Conservation (phyloP, 768 basidiomycete species). For the Termitomyces sp. region DNA sequence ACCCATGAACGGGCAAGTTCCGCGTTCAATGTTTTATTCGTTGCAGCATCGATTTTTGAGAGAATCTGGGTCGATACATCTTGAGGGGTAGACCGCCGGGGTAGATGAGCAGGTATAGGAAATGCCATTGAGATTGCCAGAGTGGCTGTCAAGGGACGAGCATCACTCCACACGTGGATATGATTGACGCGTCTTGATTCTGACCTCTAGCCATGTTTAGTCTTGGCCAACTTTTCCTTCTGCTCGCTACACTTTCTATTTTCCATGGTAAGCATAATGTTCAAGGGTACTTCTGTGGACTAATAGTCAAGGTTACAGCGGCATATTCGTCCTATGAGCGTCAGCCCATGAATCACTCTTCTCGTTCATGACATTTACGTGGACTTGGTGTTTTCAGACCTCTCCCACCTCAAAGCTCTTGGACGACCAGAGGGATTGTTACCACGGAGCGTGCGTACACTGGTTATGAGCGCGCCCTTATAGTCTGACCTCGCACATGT, state of each 20-base stretch:
- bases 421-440: constrained; percentile 64
- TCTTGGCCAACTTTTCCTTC: constrained; percentile 40
- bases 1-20: constrained; percentile 65
- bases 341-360: constrained; percentile 26
- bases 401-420: constrained; percentile 72
- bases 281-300: constrained; percentile 2
- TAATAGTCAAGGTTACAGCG: constrained; percentile 34
- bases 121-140: constrained; percentile 55
- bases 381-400: constrained; percentile 38
- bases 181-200: constrained; percentile 10
- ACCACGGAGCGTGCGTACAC: constrained; percentile 50
- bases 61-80: constrained; percentile 73
- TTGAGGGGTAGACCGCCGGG: constrained; percentile 51
- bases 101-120: constrained; percentile 65
- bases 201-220: constrained; percentile 36
- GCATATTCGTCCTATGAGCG: constrained; percentile 81
- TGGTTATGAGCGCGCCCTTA: not conserved
- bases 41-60: constrained; percentile 61
- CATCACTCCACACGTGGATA: constrained; percentile 13
- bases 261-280: constrained; percentile 45
- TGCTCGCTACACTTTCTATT: constrained; percentile 39
- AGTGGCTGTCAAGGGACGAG: constrained; percentile 9
- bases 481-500: not conserved
- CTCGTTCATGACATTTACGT: not conserved
- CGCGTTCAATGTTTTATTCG: constrained; percentile 52